Evolutionary conservation across 1,284 basidiomycete genomes (phyloP), one percentile per base, ranked within the genome.

Genomic region (Leccinum solheimii): DNA sequence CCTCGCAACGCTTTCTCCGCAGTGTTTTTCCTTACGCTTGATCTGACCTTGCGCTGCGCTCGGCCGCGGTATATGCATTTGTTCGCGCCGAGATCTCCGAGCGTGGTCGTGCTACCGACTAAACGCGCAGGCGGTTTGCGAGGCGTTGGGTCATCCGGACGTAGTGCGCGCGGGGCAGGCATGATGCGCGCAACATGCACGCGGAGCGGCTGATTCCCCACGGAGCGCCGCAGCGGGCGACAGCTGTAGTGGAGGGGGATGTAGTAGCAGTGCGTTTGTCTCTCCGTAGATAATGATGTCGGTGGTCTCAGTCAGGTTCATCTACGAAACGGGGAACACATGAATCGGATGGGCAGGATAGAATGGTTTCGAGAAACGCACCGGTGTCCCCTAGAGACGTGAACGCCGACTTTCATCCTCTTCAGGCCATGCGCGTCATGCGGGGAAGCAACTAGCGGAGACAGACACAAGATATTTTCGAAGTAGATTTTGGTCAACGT

Each of bases 281-380:
- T 85, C 82, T 1, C 86, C 87, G 63, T 83, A 91, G 45, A 92
- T 83, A 55, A 92, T 72, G 43, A 91, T 84, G 65, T 90, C 81
- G 0, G 83, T 88, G 5, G 85, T 84, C 52, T 26, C 26, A 6
- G 26, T 85, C 86, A 0, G 85, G 81, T 11, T 84, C 86, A 69
- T 83, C 87, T 88, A 36, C 43, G 34, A 36, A 36, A 36, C 13
- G 34, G 11, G 34, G 6, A 36, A 36, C 1, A 0, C 27, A 16
- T 13, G 14, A 2, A 30, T 48, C 49, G 51, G 19, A 32, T 32
- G 16, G 10, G 55, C 30, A 26, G 26, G 5, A 26, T 21, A 54
- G 26, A n/a, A 21, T 7, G n/a, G 16, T 43, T 30, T 13, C 14
- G 50, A 73, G 1, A 13, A 13, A 58, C 84, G 48, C 67, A 88